These are phyloP conservation scores for Candida glucosophila DNA, from an alignment of 1,139 yeast species.

Conservation along the genomic window DNA sequence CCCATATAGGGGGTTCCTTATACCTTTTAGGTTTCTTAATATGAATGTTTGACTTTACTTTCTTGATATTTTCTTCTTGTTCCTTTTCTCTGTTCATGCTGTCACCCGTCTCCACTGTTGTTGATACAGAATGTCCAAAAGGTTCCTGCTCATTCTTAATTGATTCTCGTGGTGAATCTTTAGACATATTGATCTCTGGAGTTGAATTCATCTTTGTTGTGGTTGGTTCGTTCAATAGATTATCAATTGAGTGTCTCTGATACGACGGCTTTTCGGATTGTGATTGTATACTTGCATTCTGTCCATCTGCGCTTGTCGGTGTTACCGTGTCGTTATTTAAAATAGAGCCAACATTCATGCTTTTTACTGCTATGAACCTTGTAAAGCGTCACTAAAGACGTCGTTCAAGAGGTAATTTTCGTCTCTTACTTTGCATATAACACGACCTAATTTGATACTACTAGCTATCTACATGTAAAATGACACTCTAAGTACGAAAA, in stretches of 20 bases:
- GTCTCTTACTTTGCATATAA: too few species aligned
- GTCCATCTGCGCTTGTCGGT: constrained; percentile 16
- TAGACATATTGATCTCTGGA: constrained; percentile 1
- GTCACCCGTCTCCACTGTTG: too few species aligned
- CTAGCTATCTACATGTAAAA: too few species aligned
- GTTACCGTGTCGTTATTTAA: constrained; percentile 37
- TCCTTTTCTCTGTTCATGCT: too few species aligned
- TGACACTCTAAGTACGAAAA: too few species aligned
- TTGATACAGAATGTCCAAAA: background rate
- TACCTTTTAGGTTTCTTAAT: constrained; percentile 70
- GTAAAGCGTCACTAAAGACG: too few species aligned
- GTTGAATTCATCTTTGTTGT: constrained; percentile 2
- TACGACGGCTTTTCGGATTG: constrained; percentile 9
- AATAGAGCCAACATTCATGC: constrained; percentile 41
- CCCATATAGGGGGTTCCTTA: constrained; percentile 71
- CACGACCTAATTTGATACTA: too few species aligned
- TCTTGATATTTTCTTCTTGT: too few species aligned
- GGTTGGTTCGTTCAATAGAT: constrained; percentile 17
- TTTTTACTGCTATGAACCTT: too few species aligned
- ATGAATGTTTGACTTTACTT: too few species aligned
- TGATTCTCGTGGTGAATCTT: constrained; percentile 1
- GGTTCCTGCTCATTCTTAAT: background rate
- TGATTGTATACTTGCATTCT: constrained; percentile 6
- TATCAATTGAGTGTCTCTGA: constrained; percentile 22
- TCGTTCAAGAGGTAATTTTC: too few species aligned